Evolutionary conservation across 495 filamentous ascomycete genomes (phyloP), one percentile per base, ranked within the genome.

Genomic region (Podospora bellae-mahoneyi): DNA sequence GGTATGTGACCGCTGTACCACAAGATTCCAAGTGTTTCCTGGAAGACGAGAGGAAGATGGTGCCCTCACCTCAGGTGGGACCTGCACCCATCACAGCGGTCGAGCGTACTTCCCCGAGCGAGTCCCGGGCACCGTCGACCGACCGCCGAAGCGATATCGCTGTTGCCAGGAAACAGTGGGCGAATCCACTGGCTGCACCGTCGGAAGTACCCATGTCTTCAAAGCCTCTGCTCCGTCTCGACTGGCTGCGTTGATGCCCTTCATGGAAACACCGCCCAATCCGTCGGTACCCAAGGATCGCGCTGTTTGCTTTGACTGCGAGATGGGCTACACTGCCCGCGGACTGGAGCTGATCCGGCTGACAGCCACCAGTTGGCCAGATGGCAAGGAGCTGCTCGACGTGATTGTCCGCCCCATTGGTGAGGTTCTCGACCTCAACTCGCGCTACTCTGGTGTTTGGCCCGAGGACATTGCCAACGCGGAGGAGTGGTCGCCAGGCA

Each of bases 281-380:
- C 78, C 81, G 10, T 72, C 80, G 4, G 77, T 73, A 6, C 77
- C 77, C 10, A 72, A 71, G 26, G 76, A 82, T 54, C 73, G 79
- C 32, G 84, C 88, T 3, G 86, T 98, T 16, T 89, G 87, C 72
- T 90, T 99, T 71, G 95, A 99, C 76, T 97, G 96, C 74, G 95
- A 99, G 74, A 99, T 99, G 95, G 91, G 91, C 9, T 99, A 95
- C 75, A 98, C 95, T 0, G 89, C 89, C 1, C 70, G 88, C 48
- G 95, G 95, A 0, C 75, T 97, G 66, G 95, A 99, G 74, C 82
- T 99, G 16, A 88, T 98, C 59, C 91, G 95, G 19, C 75, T 99
- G 23, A 97, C 95, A 0, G 92, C 90, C 9, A 87, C 91, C 34
- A 88, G 90, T 67, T 99, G 94, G 92, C 95, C 94, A 1, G 79